Evolutionary conservation across 2,329 filamentous ascomycete genomes (phyloP), one percentile per base, ranked within the genome.

Genomic region (Fusarium oligoseptatum): DNA sequence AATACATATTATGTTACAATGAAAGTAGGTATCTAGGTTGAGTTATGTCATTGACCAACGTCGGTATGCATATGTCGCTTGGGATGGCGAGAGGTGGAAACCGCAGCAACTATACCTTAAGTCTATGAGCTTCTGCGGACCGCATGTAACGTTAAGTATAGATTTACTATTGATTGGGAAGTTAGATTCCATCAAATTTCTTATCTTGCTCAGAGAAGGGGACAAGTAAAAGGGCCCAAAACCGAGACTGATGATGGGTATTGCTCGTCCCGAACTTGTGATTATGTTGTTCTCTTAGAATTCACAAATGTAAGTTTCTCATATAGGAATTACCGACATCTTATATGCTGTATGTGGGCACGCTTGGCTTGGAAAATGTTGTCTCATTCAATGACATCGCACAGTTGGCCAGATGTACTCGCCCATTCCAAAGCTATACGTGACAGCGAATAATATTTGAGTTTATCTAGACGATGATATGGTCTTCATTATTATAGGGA

Each of bases 401-500:
- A 29, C 27, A 52, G 7, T 9, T 52, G 43, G 17, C 24, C 17
- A 3, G 22, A n/a, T 52, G 10, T 15, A n/a, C 48, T 52, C 15
- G 11, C 24, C 48, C 6, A n/a, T 52, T 12, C 15, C 6, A 29
- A 52, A 9, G 9, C 5, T n/a, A 12, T n/a, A 12, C 10, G 15
- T 17, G 48, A n/a, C 24, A n/a, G 29, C 24, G 24, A n/a, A 52
- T 29, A n/a, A 29, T n/a, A 12, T 5, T 17, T 1, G 11, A 7
- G 3, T 7, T 52, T 12, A 8, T 3, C 4, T 2, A 29, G 15
- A 50, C 15, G 2, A 50, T 4, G 5, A 17, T 9, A 50, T 15
- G 1, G 6, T n/a, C 0, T 72, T 79, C 15, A 75, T 73, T 22
- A 77, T 79, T 39, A 78, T 80, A 57, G 78, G 79, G 22, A 76